Evolutionary conservation across 352 stramenopile species (phyloP).

Genomic region (Pythium aquatile): DNA sequence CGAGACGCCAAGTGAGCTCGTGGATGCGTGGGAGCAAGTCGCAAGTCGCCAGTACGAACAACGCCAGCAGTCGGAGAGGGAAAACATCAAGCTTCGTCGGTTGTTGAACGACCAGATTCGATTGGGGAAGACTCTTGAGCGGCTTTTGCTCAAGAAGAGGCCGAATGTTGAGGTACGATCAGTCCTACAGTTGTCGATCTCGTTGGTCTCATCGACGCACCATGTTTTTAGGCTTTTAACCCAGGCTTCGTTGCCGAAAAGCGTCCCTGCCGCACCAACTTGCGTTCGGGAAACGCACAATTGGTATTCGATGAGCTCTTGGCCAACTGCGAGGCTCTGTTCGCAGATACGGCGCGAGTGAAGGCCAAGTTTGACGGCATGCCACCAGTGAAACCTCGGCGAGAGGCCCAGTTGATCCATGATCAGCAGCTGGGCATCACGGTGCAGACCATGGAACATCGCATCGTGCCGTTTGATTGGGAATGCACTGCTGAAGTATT

Average conservation of each 20-base stretch:
- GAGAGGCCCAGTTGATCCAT: neutral
- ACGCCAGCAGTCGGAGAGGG: slow-evolving; percentile 11
- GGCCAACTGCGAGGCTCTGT: neutral
- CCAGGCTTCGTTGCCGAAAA: neutral
- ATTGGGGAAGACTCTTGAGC: slow-evolving; percentile 19
- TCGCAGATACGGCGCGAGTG: neutral
- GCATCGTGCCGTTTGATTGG: slow-evolving; percentile 15
- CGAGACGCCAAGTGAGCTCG: neutral
- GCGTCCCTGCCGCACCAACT: neutral
- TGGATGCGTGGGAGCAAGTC: slow-evolving; percentile 18
- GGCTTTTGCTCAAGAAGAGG: slow-evolving; percentile 13
- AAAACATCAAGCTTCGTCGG: slow-evolving; percentile 14
- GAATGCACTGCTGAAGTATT: slow-evolving; percentile 6
- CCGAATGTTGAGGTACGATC: slow-evolving; percentile 12
- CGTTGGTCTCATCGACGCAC: neutral
- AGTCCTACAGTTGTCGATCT: neutral
- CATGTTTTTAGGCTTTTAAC: neutral
- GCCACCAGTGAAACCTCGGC: neutral
- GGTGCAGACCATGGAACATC: slow-evolving; percentile 5
- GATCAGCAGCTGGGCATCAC: slow-evolving; percentile 11
- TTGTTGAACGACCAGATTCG: slow-evolving; percentile 23
- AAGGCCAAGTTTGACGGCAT: neutral
- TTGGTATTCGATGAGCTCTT: neutral
- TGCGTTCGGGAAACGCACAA: neutral
- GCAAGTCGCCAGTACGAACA: slow-evolving; percentile 16